Base-by-base conservation (phyloP, 768 basidiomycete genomes). In the Rhizopogon vinicolor region DNA sequence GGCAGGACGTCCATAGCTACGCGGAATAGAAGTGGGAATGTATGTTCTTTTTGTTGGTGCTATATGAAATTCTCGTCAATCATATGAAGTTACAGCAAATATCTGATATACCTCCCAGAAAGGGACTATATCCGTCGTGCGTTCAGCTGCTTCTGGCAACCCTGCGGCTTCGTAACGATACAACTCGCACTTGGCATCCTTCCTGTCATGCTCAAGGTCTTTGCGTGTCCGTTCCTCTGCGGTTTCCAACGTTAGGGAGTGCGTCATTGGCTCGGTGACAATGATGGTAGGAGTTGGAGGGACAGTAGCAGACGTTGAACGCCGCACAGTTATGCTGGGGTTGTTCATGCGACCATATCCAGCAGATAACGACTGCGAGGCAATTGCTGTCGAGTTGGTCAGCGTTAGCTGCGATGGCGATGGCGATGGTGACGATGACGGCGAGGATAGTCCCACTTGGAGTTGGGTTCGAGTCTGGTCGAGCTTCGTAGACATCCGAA, bases 1-100 rank as follows among this genome's bases (percentile, higher is more conserved):
- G 64, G 64, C n/a, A 65, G 51, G 46, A 55, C 33, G 48, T 62
- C 58, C 28, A 64, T 40, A 10, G 64, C 65, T n/a, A 63, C 49
- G 7, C 45, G 54, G 28, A 40, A 51, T 22, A 51, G 19, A 22
- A 51, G 49, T 6, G 18, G 49, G 31, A 19, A 13, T 14, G 49
- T 40, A 22, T 7, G 14, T 51, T 51, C 14, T 51, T 51, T 31
- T 40, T 40, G 10, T 37, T 25, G 35, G 8, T 19, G 13, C n/a
- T 28, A 31, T 31, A 8, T 6, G 29, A 31, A 10, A 51, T 14
- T 14, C 22, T 2, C 13, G 14, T 25, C n/a, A 51, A 51, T 40
- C 28, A 10, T 9, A 40, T 37, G 16, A n/a, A 25, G 16, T 18
- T 12, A 14, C 7, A 37, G n/a, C 1, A 29, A n/a, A 22, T 28